Conservation (phyloP, 2,329 filamentous ascomycete genomes). For the Claviceps sp. region DNA sequence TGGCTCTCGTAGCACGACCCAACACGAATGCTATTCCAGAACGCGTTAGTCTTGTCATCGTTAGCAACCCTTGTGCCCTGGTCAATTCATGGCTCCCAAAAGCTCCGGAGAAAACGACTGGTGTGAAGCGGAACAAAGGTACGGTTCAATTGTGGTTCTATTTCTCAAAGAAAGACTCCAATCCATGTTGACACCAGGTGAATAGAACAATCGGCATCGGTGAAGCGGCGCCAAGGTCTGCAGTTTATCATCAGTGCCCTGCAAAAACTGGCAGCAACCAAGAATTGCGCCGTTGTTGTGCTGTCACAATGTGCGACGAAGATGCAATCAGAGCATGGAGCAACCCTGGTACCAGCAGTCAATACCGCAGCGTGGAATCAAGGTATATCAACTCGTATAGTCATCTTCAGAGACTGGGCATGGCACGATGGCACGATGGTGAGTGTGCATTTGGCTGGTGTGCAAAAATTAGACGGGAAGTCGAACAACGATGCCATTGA, state of each 20-base stretch:
- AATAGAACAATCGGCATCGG: constrained; percentile 23
- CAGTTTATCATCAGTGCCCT: constrained; percentile 56
- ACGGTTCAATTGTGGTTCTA: constrained; percentile 3
- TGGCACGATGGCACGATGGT: constrained; percentile 32
- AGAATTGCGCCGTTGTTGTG: constrained; percentile 59
- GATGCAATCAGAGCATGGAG: constrained; percentile 51
- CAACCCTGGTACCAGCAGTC: constrained; percentile 62
- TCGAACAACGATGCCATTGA: constrained; percentile 25
- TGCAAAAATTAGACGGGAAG: constrained; percentile 52
- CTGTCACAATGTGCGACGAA: constrained; percentile 74
- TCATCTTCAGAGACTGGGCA: constrained; percentile 67
- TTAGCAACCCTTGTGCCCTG: constrained; percentile 67
- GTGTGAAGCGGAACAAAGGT: constrained; percentile 28
- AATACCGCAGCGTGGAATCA: constrained; percentile 70
- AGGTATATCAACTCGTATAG: constrained; percentile 58
- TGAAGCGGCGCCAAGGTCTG: constrained; percentile 36
- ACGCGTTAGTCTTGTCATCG: constrained; percentile 53
- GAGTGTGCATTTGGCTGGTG: constrained; percentile 44
- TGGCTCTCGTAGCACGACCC: constrained; percentile 62
- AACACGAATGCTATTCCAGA: constrained; percentile 47
- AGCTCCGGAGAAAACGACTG: constrained; percentile 25
- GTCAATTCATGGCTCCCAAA: constrained; percentile 67
- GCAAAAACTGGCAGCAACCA: constrained; percentile 60
- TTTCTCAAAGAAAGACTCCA: neutral
- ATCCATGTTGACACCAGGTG: constrained; percentile 4